Percentiles rank a stretch among this genome's conserved stretches.
Evolutionary conservation across 345 rosid genomes (phyloP).

Genomic region (Syzygium oleosum): DNA sequence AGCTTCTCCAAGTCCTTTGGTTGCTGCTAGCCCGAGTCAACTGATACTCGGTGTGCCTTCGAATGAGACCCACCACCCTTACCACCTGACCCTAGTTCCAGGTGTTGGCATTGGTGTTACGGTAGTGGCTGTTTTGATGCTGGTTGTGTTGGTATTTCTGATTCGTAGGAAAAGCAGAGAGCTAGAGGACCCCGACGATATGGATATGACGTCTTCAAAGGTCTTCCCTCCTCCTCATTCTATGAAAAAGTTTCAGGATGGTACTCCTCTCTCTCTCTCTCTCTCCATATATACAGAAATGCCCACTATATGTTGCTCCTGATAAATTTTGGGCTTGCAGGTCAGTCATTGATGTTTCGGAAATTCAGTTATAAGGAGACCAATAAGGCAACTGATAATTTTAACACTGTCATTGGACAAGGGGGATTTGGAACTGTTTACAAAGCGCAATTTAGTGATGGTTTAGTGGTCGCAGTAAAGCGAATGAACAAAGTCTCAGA

Average conservation of each 20-base stretch:
- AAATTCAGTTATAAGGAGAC: conserved; percentile 80
- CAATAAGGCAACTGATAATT: conserved; percentile 72
- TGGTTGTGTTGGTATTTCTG: conserved; percentile 56
- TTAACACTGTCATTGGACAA: conserved; percentile 57
- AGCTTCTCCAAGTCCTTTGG: conserved; percentile 46
- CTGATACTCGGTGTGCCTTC: conserved; percentile 25
- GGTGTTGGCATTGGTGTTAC: conserved; percentile 65
- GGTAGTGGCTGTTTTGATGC: conserved; percentile 43
- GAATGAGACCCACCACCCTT: conserved; percentile 37
- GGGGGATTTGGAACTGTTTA: conserved; percentile 94
- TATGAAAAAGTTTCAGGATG: conserved; percentile 57
- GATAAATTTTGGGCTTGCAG: conserved; percentile 22
- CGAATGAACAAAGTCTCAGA: conserved; percentile 66
- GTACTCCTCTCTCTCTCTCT: conserved; percentile 16
- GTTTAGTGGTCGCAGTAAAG: conserved; percentile 67
- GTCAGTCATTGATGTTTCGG: conserved; percentile 47
- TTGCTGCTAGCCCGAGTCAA: conserved; percentile 69
- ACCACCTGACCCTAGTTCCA: conserved; percentile 58
- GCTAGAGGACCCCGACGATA: conserved; percentile 40
- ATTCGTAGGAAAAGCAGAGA: conserved; percentile 60
- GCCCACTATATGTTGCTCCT: not conserved
- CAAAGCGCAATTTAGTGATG: conserved; percentile 68
- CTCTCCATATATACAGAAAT: not conserved
- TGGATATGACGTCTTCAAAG: conserved; percentile 37
- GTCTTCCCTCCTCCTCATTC: conserved; percentile 38